Evolutionary conservation across 768 basidiomycete genomes (phyloP).

Genomic region (Boletus fagicola): DNA sequence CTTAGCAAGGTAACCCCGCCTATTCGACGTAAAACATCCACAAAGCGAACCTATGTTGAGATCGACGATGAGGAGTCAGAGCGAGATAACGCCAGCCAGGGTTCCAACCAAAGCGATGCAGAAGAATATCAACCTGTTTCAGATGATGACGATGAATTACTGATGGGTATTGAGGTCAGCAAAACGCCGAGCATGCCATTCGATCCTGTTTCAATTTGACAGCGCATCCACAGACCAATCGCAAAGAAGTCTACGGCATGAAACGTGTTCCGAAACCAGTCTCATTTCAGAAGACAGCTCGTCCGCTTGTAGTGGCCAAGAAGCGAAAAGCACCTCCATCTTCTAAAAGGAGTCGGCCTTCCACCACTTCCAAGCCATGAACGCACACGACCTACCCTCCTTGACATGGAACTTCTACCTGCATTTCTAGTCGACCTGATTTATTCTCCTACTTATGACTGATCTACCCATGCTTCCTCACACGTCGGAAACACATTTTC

Average conservation of each 20-base stretch:
- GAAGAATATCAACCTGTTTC: constrained; percentile 22
- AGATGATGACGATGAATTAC: constrained; percentile 59
- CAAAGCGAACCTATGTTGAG: constrained; percentile 31
- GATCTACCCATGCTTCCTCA: constrained; percentile 2
- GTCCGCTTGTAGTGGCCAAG: constrained; percentile 11
- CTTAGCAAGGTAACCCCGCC: constrained; percentile 11
- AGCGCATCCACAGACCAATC: constrained; percentile 37
- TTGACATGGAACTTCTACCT: neutral
- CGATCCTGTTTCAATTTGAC: neutral
- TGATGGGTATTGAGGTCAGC: constrained; percentile 58
- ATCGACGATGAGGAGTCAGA: constrained; percentile 32
- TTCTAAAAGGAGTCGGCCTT: constrained; percentile 15
- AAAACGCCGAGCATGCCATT: constrained; percentile 4
- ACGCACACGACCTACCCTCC: neutral
- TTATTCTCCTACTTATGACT: constrained; percentile 15
- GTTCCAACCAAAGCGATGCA: constrained; percentile 11
- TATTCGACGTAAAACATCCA: constrained; percentile 17
- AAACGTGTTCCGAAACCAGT: constrained; percentile 24
- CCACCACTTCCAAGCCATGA: constrained; percentile 12
- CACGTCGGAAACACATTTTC: constrained; percentile 10
- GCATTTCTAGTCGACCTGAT: constrained; percentile 1
- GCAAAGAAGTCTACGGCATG: constrained; percentile 35
- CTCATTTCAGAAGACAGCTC: constrained; percentile 4
- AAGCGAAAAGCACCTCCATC: constrained; percentile 20
- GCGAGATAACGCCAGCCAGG: constrained; percentile 16